These are phyloP conservation scores for Saccharomycopsis lassenensis DNA, from an alignment of 805 yeast species.

Conservation along the genomic window DNA sequence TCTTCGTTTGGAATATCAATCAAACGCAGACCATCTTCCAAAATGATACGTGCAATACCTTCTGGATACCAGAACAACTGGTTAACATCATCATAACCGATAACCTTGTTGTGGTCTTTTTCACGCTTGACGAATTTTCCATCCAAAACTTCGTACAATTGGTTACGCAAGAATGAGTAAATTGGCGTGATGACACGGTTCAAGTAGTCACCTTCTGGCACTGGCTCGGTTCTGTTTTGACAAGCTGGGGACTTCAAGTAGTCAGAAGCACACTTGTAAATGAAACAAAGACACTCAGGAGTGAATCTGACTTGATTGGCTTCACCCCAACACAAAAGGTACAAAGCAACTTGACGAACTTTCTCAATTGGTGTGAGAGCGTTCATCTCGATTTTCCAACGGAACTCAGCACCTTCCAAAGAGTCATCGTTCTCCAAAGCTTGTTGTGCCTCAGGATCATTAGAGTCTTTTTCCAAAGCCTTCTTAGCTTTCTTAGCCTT, in stretches of 20 bases:
- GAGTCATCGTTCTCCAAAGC: slow-evolving; percentile 79
- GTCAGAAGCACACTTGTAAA: slow-evolving; percentile 90
- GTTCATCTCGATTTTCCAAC: slow-evolving; percentile 64
- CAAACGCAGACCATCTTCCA: slow-evolving; percentile 86
- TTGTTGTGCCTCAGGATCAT: slow-evolving; percentile 41
- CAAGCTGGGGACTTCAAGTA: slow-evolving; percentile 83
- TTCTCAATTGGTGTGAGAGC: slow-evolving; percentile 42
- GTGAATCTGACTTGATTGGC: slow-evolving; percentile 81
- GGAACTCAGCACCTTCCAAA: slow-evolving; percentile 75
- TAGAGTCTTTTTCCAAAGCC: slow-evolving; percentile 56
- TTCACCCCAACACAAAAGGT: slow-evolving; percentile 64
- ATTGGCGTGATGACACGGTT: slow-evolving; percentile 89
- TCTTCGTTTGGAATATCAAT: slow-evolving; percentile 85
- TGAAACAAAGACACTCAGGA: slow-evolving; percentile 81
- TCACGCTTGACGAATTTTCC: slow-evolving; percentile 53
- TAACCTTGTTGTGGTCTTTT: slow-evolving; percentile 53
- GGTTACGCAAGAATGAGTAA: slow-evolving; percentile 56
- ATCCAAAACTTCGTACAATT: slow-evolving; percentile 46
- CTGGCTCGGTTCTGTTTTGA: slow-evolving; percentile 53
- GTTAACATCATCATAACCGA: slow-evolving; percentile 96
- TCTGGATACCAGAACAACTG: slow-evolving; percentile 99
- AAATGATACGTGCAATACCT: slow-evolving; percentile 86
- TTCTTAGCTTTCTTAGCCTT: slow-evolving; percentile 67
- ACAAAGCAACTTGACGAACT: slow-evolving; percentile 54
- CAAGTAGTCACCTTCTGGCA: slow-evolving; percentile 65